Base-by-base conservation (phyloP, 331 rosid genomes). In the Phaseolus coccineus region DNA sequence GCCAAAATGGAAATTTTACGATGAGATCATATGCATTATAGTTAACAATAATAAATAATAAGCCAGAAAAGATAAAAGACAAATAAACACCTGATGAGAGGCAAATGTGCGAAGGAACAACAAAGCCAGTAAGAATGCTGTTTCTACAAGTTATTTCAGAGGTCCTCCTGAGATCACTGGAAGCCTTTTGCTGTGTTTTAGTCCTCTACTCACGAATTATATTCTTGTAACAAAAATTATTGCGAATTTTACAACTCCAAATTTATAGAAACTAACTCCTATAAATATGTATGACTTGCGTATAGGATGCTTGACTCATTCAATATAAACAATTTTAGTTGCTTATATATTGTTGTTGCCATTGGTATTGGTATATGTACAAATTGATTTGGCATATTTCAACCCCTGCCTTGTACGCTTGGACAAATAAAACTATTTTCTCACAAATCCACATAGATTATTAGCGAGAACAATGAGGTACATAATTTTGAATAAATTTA, bases 251-350 rank as follows among this genome's bases (percentile, higher is more conserved):
- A 69, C 62, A 57, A 62, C 8, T 78, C 61, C 73, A 10, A 31
- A 64, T 39, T 74, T 76, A 25, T 22, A 15, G 80, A 52, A 50
- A 72, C 19, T 44, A 79, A 51, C 73, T 77, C 79, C 83, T 80
- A 61, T 8, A 46, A 47, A 42, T 15, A 28, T 22, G 66, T 51
- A 27, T 22, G 50, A 33, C 44, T 51, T 66, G 35, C 39, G 52
- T 31, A 61, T 39, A 19, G 31, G 9, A 46, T 72, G 72, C 52
- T 80, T 83, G 87, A 83, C 79, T 68, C 12, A 42, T 59, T 86
- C 82, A 53, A 64, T 70, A 28, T 52, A 4, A 82, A 82, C 3
- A 11, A 51, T 25, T 47, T 39, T 37, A 0, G 22, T 48, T 56
- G 22, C 22, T 19, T 19, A 19, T 19, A 4, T 31, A 31, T 31